Evolutionary conservation across 176 grass and related monocot species (phyloP).

Genomic region (maize (Zea mays)): DNA sequence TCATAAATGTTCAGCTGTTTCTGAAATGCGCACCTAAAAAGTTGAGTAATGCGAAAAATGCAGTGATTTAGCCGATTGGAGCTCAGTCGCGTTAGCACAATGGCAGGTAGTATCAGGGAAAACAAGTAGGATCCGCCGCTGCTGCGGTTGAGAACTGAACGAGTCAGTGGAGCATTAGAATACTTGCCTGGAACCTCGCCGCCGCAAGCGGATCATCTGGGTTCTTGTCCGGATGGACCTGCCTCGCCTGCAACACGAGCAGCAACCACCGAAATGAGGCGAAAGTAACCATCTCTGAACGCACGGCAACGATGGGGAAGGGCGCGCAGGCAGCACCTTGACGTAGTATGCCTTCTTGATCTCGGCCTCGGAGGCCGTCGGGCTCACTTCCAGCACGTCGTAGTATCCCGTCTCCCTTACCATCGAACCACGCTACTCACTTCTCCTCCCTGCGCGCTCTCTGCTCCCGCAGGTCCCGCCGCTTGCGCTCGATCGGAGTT

Average conservation of each 20-base stretch:
- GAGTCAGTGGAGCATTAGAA: background rate
- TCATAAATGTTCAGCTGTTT: background rate
- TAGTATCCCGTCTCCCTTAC: constrained; percentile 91
- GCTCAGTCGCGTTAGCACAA: background rate
- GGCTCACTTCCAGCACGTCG: constrained; percentile 82
- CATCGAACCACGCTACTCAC: constrained; percentile 44
- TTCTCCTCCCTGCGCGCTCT: background rate
- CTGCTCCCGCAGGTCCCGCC: background rate
- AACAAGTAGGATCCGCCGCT: background rate
- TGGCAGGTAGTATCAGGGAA: background rate
- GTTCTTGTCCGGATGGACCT: constrained; percentile 98
- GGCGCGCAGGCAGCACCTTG: constrained; percentile 49
- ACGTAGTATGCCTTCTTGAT: constrained; percentile 96
- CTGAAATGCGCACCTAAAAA: background rate
- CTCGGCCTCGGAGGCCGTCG: constrained; percentile 71
- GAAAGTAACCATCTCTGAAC: background rate
- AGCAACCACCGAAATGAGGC: constrained; percentile 18
- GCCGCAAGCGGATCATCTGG: constrained; percentile 79
- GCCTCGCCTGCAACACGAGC: constrained; percentile 69
- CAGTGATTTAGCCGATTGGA: background rate
- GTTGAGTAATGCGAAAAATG: background rate
- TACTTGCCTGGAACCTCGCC: constrained; percentile 76
- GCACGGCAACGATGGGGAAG: background rate
- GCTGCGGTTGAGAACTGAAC: background rate
- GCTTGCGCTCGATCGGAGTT: constrained; percentile 8